Conservation (phyloP, 768 basidiomycete species). For the Macrolepiota fuliginosa region DNA sequence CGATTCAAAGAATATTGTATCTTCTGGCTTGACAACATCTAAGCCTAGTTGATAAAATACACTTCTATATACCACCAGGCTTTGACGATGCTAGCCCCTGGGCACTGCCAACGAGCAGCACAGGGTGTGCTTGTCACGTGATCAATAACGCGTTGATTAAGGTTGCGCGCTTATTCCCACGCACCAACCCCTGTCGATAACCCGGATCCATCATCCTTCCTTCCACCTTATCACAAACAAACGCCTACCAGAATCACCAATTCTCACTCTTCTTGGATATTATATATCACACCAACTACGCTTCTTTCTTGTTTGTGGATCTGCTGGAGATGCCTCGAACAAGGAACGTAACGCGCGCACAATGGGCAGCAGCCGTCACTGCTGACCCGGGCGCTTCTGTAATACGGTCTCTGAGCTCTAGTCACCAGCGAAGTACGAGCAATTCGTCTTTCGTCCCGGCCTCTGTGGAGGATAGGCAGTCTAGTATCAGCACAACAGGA, state of each 20-base stretch:
- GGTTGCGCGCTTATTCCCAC: conserved; percentile 1
- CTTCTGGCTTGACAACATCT: no score
- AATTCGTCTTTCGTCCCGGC: conserved; percentile 15
- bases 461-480: conserved; percentile 20
- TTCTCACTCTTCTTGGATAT: not conserved
- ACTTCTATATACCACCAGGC: no score
- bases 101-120: no score
- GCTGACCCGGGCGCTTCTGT: conserved; percentile 13
- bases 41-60: no score
- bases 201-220: not conserved
- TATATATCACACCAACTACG: not conserved
- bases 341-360: conserved; percentile 25
- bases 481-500: conserved; percentile 14
- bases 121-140: not conserved
- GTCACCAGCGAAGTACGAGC: not conserved
- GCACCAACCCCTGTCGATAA: not conserved
- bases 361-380: conserved; percentile 23
- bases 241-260: not conserved
- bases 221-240: not conserved
- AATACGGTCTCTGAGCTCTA: conserved; percentile 2
- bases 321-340: conserved; percentile 24
- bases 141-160: conserved; percentile 8
- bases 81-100: no score
- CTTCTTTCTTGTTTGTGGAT: not conserved
- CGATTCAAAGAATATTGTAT: no score